Evolutionary conservation across 345 rosid genomes (phyloP), one percentile per base, ranked within the genome.

Genomic region (Iberis pinnata): DNA sequence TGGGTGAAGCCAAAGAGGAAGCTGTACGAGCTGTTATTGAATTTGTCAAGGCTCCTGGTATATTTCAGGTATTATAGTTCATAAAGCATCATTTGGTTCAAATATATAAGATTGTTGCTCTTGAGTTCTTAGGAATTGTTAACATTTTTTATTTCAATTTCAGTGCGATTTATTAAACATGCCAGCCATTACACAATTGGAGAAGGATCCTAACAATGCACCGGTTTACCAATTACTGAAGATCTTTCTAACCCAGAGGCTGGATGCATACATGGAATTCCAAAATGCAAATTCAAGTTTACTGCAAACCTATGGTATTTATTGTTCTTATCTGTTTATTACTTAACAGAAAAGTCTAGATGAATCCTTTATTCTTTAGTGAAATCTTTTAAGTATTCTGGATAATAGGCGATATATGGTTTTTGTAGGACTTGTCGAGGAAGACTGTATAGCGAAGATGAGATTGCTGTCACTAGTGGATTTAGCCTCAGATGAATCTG

Each of bases 161-260:
- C 87, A 93, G 99, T 93, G 95, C 65, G 95, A 88, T 70, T 69
- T 93, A 49, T 70, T 93, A 72, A 97, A 80, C 63, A 75, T 88
- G 89, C 92, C 84, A 51, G 95, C 97, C 4, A 70, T 93, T 12
- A 71, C 64, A 42, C 97, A 88, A 66, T 60, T 93, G 64, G 97
- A 93, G 76, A 79, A 76, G 57, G 97, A 83, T 70, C 73, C 76
- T 14, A 80, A 80, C 60, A 64, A 86, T 72, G 78, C 81, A 11
- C 59, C 76, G 42, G 80, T 79, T 19, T 88, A 81, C 75, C 87
- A 83, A 71, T 95, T 93, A 36, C 75, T 88, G 53, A 79, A 86
- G 63, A 83, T 93, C 42, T 88, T 88, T 68, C 70, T 88, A 49
- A 79, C 95, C 44, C 81, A 86, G 77, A 76, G 71, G 46, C 76